Evolutionary conservation across 257 asterid genomes (phyloP), one percentile per base, ranked within the genome.

Genomic region (Mitragyna speciosa): DNA sequence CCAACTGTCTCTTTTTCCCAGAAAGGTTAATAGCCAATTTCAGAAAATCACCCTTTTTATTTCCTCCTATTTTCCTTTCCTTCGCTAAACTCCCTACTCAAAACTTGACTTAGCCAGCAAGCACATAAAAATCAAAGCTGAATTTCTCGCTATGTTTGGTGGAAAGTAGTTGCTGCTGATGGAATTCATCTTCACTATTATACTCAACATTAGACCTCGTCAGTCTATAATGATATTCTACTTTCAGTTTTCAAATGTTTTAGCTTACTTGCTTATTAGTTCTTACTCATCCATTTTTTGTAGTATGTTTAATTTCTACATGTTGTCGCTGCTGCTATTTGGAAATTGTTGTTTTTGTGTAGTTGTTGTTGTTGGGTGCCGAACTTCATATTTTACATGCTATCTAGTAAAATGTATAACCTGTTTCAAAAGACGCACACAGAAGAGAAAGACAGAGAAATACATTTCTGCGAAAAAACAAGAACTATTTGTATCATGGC

Each of bases 111-210:
- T 36, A 45, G 80, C 76, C 33, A 70, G 16, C 68, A 87, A 83
- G 80, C 75, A 77, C 81, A 73, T 19, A 43, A 74, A 79, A 12
- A 12, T 7, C 52, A 47, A 72, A 72, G 4, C 59, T 47, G 20
- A 72, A 58, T 73, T 30, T 73, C 36, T 36, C 51, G 65, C 59
- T 41, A 64, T 39, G 88, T 91, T 89, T 82, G 96, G 88, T 91
- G 80, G 59, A 52, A 78, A 70, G 89, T 89, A 72, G 92, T 74
- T 89, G 79, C 87, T 81, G 80, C 83, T 59, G 84, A 77, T 79
- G 84, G 82, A 84, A 87, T 79, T 70, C 85, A 64, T 77, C 79
- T 43, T 81, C 88, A 78, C 26, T 70, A 78, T 45, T 65, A 11
- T 73, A 63, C 72, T 74, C 39, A 1, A 26, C 72, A 39, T 67